Evolutionary conservation across 2,329 filamentous ascomycete genomes (phyloP).

Genomic region (Fusarium musae): DNA sequence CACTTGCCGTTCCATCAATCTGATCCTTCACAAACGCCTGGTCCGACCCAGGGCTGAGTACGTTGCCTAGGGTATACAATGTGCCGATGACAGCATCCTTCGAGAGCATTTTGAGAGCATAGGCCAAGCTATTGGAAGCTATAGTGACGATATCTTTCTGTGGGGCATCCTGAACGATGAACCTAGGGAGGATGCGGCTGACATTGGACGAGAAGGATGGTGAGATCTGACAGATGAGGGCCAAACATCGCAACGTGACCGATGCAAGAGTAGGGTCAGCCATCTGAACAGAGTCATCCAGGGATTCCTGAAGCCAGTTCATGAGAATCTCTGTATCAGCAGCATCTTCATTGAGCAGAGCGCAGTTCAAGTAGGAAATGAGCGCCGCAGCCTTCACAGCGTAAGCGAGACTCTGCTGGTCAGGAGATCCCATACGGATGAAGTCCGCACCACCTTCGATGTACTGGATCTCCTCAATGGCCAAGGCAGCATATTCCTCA

Average conservation of each 20-base stretch:
- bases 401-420: conserved; percentile 87
- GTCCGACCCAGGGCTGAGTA: conserved; percentile 79
- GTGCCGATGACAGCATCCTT: conserved; percentile 96
- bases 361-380: conserved; percentile 86
- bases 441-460: conserved; percentile 93
- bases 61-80: conserved; percentile 95
- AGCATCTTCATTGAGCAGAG: conserved; percentile 81
- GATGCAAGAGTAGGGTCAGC: conserved; percentile 80
- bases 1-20: conserved; percentile 55
- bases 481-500: conserved; percentile 75
- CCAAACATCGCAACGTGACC: conserved; percentile 82
- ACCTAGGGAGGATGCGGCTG: conserved; percentile 82
- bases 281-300: conserved; percentile 85
- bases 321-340: conserved; percentile 83
- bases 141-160: conserved; percentile 75
- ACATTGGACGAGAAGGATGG: conserved; percentile 78
- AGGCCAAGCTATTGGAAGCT: conserved; percentile 86
- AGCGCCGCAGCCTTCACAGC: conserved; percentile 86
- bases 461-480: conserved; percentile 84
- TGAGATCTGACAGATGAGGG: conserved; percentile 80
- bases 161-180: conserved; percentile 86
- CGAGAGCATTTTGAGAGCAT: conserved; percentile 82
- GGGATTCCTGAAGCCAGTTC: conserved; percentile 84
- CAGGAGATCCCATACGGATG: conserved; percentile 79
- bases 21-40: conserved; percentile 64